Evolutionary conservation across 164 flowering plant species (phyloP).

Genomic region (Pachysandra terminalis): DNA sequence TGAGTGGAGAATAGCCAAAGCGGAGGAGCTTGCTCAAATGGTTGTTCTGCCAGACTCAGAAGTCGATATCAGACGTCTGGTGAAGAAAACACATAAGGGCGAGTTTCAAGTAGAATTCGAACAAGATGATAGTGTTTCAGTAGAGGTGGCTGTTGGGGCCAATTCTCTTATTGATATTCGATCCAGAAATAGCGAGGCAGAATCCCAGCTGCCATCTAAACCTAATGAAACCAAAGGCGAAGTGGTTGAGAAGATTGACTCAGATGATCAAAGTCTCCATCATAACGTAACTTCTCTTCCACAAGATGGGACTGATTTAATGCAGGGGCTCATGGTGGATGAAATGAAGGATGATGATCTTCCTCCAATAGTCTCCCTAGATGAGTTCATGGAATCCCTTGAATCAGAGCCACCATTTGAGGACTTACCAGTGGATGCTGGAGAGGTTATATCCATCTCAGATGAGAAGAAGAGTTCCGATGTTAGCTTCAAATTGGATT

Average conservation of each 20-base stretch:
- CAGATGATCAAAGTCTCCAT: conserved; percentile 22
- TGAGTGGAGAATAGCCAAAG: conserved; percentile 96
- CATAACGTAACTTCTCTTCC: conserved; percentile 43
- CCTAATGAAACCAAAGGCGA: conserved; percentile 19
- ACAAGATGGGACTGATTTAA: conserved; percentile 56
- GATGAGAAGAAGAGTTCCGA: conserved; percentile 37
- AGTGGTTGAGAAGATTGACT: conserved; percentile 23
- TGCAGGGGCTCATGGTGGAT: conserved; percentile 80
- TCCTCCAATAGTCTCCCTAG: conserved; percentile 93
- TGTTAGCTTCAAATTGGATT: conserved; percentile 26
- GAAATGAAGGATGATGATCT: conserved; percentile 79
- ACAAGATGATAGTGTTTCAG: conserved; percentile 51
- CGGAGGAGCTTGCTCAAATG: conserved; percentile 93
- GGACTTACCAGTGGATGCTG: conserved; percentile 47
- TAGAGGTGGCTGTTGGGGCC: conserved; percentile 62
- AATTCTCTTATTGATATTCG: conserved; percentile 29
- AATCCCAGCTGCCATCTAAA: conserved; percentile 22
- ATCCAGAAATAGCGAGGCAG: conserved; percentile 25
- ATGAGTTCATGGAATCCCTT: conserved; percentile 94
- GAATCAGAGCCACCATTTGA: conserved; percentile 85
- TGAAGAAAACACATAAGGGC: conserved; percentile 95
- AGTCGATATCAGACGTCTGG: conserved; percentile 87
- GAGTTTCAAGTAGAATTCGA: conserved; percentile 90
- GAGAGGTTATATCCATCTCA: conserved; percentile 14
- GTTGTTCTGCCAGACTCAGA: conserved; percentile 85